Evolutionary conservation across 495 filamentous ascomycete species (phyloP).

Genomic region (Beverwykella pulmonaria): DNA sequence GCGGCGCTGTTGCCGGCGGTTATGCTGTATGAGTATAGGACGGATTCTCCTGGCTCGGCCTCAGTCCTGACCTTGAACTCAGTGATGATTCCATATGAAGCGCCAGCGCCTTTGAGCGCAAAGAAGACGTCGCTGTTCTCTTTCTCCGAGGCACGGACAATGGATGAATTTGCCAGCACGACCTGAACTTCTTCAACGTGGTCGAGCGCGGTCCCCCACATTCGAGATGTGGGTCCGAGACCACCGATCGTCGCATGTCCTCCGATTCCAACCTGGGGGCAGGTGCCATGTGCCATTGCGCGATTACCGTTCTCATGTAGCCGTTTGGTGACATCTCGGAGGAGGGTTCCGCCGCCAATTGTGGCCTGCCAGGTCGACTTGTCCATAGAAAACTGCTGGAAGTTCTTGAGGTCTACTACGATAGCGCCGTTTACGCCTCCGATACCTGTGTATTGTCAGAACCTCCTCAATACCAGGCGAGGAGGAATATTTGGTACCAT

Average conservation of each 20-base stretch:
- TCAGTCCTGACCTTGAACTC: conserved; percentile 53
- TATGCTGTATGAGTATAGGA: conserved; percentile 49
- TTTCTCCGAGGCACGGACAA: conserved; percentile 39
- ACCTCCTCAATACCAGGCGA: not conserved
- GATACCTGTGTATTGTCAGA: conserved; percentile 44
- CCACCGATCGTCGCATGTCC: conserved; percentile 53
- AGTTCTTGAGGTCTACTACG: conserved; percentile 51
- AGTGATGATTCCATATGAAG: conserved; percentile 54
- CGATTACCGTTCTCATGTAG: conserved; percentile 37
- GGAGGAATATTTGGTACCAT: conserved; percentile 22
- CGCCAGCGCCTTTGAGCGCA: conserved; percentile 54
- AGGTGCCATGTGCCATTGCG: conserved; percentile 43
- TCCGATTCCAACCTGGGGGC: conserved; percentile 41
- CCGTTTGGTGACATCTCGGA: conserved; percentile 38
- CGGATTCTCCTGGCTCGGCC: conserved; percentile 40
- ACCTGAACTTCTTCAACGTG: conserved; percentile 55
- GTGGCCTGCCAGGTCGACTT: conserved; percentile 35
- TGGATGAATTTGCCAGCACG: conserved; percentile 36
- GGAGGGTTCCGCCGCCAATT: conserved; percentile 38
- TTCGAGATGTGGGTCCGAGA: conserved; percentile 57
- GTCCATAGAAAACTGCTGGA: conserved; percentile 53
- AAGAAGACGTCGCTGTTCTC: conserved; percentile 38
- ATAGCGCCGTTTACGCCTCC: conserved; percentile 52
- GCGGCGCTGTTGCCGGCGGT: conserved; percentile 44
- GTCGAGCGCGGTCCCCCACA: conserved; percentile 59